Base-by-base conservation (phyloP, 495 filamentous ascomycete species). In the Podospora anserina region DNA sequence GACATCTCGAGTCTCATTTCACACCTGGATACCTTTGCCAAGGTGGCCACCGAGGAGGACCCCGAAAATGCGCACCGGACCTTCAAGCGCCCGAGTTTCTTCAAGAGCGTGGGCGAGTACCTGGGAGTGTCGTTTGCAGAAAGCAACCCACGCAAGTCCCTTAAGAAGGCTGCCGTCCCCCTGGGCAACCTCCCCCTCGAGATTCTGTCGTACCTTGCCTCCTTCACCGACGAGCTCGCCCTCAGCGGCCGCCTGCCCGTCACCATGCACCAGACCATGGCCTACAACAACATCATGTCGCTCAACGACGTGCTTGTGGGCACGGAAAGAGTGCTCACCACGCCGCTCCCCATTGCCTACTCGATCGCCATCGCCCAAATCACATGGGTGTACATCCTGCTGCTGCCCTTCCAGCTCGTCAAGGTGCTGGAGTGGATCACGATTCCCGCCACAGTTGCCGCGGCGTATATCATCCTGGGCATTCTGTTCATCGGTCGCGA, bases 381-480 rank as follows among this genome's bases (percentile, higher is more conserved):
- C 72, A 90, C 92, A 44, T 94, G 91, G 90, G 84, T 94, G 61
- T 97, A 96, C 78, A 88, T 96, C 58, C 76, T 93, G 30, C 79
- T 92, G 3, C 86, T 97, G 2, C 93, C 93, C 5, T 96, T 96
- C 86, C 93, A 97, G 74, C 86, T 97, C 9, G 87, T 84, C n/a
- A 49, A n/a, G 70, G 68, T 76, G 1, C 5, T 57, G n/a, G 5
- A 76, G 3, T 96, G 89, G 89, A 84, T 93, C 59, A 90, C 92
- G n/a, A 94, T 97, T 68, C 93, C 93, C 1, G 92, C 88, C 19
- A 91, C 92, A 16, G 83, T 96, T 26, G 86, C 85, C 69, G 86
- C 86, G 56, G 90, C 92, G 5, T 96, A 97, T 76, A 95, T 96
- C 69, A 94, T 97, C 75, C 85, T 97, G 68, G 92, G 91, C n/a